phyloP scores from a whole-genome alignment of 2,329 filamentous ascomycete species.

The Fusarium dimerum region DNA sequence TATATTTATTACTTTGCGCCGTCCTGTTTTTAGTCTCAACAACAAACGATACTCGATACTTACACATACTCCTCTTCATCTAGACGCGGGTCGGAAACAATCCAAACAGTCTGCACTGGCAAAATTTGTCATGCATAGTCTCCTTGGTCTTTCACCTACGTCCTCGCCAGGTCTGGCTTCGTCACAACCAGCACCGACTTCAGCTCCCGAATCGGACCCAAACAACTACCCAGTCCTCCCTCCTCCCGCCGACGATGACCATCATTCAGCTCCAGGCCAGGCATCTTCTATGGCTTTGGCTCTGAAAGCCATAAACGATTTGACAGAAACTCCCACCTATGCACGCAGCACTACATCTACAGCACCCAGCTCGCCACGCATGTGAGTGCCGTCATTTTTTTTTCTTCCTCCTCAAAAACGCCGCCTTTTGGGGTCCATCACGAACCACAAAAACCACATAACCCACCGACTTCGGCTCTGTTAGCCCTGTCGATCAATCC shows the following conservation, averaged over 20 bases:
- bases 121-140: slow-evolving; percentile 49
- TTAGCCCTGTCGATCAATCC: slow-evolving; percentile 15
- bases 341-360: slow-evolving; percentile 60
- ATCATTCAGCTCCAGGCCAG: slow-evolving; percentile 30
- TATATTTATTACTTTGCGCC: no score
- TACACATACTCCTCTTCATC: slow-evolving; percentile 5
- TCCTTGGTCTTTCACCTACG: slow-evolving; percentile 34
- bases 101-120: slow-evolving; percentile 44
- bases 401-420: background rate
- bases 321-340: slow-evolving; percentile 56
- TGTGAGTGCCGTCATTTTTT: slow-evolving; percentile 44
- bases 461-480: slow-evolving; percentile 23
- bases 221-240: slow-evolving; percentile 36
- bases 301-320: slow-evolving; percentile 44
- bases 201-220: slow-evolving; percentile 17
- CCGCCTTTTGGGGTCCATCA: slow-evolving; percentile 7
- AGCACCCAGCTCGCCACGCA: slow-evolving; percentile 58
- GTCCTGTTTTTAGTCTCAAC: no score
- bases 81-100: slow-evolving; percentile 38
- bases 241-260: slow-evolving; percentile 37
- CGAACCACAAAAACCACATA: slow-evolving; percentile 14
- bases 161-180: slow-evolving; percentile 30
- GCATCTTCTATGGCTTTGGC: slow-evolving; percentile 42
- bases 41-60: background rate
- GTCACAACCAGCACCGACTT: slow-evolving; percentile 33